Evolutionary conservation across 371 early-diverging fungal genomes (phyloP).

Genomic region (Lichtheimia ornata): DNA sequence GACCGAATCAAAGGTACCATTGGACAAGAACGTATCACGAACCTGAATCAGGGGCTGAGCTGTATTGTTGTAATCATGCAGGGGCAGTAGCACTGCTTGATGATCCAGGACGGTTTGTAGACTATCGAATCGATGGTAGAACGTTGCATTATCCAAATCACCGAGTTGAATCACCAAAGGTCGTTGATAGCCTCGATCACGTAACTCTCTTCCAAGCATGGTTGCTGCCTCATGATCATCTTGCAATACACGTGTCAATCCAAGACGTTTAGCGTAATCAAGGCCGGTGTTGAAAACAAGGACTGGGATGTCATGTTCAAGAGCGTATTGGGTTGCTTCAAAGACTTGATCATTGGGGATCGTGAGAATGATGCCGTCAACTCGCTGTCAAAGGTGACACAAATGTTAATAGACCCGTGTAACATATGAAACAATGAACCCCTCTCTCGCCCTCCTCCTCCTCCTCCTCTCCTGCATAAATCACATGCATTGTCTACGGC

Average conservation of each 20-base stretch:
- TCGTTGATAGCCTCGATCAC: constrained; percentile 15
- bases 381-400: constrained; percentile 10
- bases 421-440: no score
- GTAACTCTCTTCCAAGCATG: constrained; percentile 36
- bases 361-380: constrained; percentile 46
- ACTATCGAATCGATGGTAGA: constrained; percentile 5
- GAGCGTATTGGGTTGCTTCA: constrained; percentile 36
- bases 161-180: constrained; percentile 21
- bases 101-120: constrained; percentile 7
- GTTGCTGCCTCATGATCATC: constrained; percentile 40
- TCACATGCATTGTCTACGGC: constrained; percentile 27
- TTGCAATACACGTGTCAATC: constrained; percentile 44
- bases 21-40: constrained; percentile 10
- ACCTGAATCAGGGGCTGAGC: constrained; percentile 25
- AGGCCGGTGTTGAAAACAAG: constrained; percentile 49
- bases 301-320: constrained; percentile 35
- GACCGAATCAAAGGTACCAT: constrained; percentile 26
- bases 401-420: background rate
- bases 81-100: constrained; percentile 6
- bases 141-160: constrained; percentile 9
- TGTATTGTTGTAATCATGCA: constrained; percentile 16
- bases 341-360: constrained; percentile 44
- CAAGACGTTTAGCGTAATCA: constrained; percentile 34
- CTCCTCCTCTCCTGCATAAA: no score
- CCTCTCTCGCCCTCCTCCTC: no score